Conservation (phyloP, 2,329 filamentous ascomycete species). For the Ceratocystis destructans region DNA sequence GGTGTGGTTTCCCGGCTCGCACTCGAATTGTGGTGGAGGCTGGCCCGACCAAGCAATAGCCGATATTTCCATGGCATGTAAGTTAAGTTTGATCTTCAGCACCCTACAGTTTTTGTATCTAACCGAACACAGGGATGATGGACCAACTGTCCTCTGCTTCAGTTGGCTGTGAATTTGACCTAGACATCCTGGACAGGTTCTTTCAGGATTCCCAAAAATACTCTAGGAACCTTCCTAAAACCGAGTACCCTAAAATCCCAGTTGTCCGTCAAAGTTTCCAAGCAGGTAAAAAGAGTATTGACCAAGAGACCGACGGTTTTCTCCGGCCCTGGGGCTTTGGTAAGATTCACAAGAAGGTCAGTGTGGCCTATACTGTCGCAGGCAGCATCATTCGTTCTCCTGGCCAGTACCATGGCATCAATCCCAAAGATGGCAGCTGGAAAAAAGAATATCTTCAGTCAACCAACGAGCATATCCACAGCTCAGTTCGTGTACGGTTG, state of each 20-base stretch:
- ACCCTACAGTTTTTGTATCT: not conserved
- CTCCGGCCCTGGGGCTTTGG: conserved; percentile 37
- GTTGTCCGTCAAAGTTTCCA: conserved; percentile 30
- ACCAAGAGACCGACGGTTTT: not conserved
- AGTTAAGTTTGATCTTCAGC: conserved; percentile 17
- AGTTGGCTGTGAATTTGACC: conserved; percentile 37
- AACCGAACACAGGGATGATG: conserved; percentile 37
- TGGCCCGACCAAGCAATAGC: conserved; percentile 38
- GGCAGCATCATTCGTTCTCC: conserved; percentile 34
- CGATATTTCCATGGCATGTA: conserved; percentile 30
- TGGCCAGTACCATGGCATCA: conserved; percentile 34
- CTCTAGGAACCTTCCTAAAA: conserved; percentile 30
- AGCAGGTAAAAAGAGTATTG: not conserved
- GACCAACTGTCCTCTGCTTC: conserved; percentile 35
- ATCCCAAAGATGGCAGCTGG: conserved; percentile 29
- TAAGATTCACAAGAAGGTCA: conserved; percentile 29
- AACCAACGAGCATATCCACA: conserved; percentile 43
- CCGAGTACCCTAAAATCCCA: conserved; percentile 34
- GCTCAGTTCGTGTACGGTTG: conserved; percentile 40
- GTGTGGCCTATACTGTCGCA: conserved; percentile 32
- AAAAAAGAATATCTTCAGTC: conserved; percentile 32
- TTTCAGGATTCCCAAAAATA: conserved; percentile 22
- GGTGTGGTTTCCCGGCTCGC: conserved; percentile 57
- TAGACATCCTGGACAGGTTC: conserved; percentile 26
- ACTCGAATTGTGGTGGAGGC: conserved; percentile 58